A percentile compares a stretch with the other conserved stretches of the same genome.
These are phyloP conservation scores for Scutellaria minor DNA, from an alignment of 257 asterid species.

Conservation along the genomic window DNA sequence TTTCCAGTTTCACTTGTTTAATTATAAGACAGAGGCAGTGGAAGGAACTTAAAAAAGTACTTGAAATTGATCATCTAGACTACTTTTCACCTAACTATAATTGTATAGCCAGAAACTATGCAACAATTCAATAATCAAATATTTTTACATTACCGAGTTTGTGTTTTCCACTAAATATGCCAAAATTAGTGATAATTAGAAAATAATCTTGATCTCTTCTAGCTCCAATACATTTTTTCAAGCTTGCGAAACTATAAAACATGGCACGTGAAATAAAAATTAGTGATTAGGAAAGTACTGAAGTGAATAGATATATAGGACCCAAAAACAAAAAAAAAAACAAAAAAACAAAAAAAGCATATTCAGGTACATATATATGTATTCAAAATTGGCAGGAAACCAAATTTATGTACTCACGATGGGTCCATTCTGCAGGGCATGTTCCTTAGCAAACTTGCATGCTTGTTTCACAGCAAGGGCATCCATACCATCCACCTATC, in stretches of 20 bases:
- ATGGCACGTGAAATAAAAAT: conserved; percentile 11
- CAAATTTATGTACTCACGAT: conserved; percentile 63
- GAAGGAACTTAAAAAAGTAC: conserved; percentile 3
- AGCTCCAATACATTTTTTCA: conserved; percentile 12
- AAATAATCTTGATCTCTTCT: conserved; percentile 5
- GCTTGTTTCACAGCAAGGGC: conserved; percentile 97
- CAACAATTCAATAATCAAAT: conserved; percentile 11
- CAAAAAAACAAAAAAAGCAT: conserved; percentile 6
- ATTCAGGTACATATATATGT: conserved; percentile 3
- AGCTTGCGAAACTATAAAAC: conserved; percentile 17
- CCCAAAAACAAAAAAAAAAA: background rate
- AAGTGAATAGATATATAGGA: conserved; percentile 7
- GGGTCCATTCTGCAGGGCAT: conserved; percentile 93
- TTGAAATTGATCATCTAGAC: background rate
- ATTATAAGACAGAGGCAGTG: background rate
- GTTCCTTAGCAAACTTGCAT: conserved; percentile 94
- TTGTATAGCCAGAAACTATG: conserved; percentile 9
- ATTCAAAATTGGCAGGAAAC: conserved; percentile 11
- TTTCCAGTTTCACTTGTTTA: conserved; percentile 14
- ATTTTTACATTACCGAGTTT: background rate
- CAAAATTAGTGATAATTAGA: conserved; percentile 19
- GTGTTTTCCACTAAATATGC: background rate
- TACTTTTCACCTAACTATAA: background rate
- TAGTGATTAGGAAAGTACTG: background rate
- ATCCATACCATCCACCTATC: conserved; percentile 99